Percentiles rank a stretch among this genome's conserved stretches.
Conservation (phyloP, 2,329 filamentous ascomycete genomes). For the Xylariaceae sp. region DNA sequence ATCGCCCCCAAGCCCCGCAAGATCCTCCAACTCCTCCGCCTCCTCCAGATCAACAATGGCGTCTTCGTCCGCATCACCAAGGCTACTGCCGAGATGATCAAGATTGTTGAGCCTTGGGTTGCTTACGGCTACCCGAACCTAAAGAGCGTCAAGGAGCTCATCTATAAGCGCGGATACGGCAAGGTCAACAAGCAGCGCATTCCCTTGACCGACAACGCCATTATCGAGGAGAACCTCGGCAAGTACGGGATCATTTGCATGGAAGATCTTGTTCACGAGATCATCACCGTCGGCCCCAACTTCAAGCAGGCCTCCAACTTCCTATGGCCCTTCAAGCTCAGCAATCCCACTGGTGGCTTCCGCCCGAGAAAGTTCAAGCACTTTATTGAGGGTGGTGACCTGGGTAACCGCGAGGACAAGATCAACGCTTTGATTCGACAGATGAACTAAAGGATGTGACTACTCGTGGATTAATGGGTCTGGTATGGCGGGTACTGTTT, state of each 20-base stretch:
- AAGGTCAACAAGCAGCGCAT: slow-evolving; percentile 99
- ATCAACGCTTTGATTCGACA: slow-evolving; percentile 96
- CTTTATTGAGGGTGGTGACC: slow-evolving; percentile 97
- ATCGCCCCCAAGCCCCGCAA: slow-evolving; percentile 99
- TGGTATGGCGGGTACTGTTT: slow-evolving; percentile 41
- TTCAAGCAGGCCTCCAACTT: slow-evolving; percentile 99
- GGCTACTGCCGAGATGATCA: slow-evolving; percentile 96
- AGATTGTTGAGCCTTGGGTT: slow-evolving; percentile 98
- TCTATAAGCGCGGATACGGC: slow-evolving; percentile 99
- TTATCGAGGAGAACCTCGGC: slow-evolving; percentile 95
- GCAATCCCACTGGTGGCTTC: slow-evolving; percentile 98
- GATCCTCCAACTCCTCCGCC: slow-evolving; percentile 98
- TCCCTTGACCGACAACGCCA: slow-evolving; percentile 94
- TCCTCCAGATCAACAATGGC: slow-evolving; percentile 99
- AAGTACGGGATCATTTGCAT: slow-evolving; percentile 99
- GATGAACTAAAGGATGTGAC: slow-evolving; percentile 79
- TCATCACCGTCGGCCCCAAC: slow-evolving; percentile 98
- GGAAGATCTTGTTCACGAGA: slow-evolving; percentile 99
- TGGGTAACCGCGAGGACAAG: slow-evolving; percentile 97
- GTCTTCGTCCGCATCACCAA: slow-evolving; percentile 98
- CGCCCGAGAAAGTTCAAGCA: slow-evolving; percentile 97
- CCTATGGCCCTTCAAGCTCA: slow-evolving; percentile 99
- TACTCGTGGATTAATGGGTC: slow-evolving; percentile 37
- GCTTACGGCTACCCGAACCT: slow-evolving; percentile 99
- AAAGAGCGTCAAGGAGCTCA: slow-evolving; percentile 97